These are phyloP conservation scores for Nosema muscidifuracis DNA, from an alignment of 371 early-diverging fungal species.

Conservation along the genomic window DNA sequence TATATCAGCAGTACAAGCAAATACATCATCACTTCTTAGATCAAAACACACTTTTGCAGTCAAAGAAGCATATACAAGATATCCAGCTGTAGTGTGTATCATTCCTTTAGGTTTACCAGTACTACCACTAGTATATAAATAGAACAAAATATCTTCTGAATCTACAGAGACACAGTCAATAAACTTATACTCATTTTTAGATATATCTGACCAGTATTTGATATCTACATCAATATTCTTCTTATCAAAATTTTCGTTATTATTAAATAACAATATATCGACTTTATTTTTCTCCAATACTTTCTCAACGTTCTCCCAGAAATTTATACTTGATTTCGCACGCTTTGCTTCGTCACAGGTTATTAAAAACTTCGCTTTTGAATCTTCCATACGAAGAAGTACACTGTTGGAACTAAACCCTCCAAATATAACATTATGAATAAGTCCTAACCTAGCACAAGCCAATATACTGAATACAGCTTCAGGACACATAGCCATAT, in stretches of 20 bases:
- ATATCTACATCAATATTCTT: slow-evolving; percentile 5
- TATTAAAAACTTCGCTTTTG: slow-evolving; percentile 79
- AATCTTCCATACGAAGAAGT: slow-evolving; percentile 82
- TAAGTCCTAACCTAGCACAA: slow-evolving; percentile 78
- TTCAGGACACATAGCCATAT: slow-evolving; percentile 91
- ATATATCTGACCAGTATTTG: slow-evolving; percentile 18
- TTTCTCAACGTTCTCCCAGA: slow-evolving; percentile 73
- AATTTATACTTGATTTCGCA: slow-evolving; percentile 76
- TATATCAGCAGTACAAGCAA: slow-evolving; percentile 62
- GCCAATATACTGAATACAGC: slow-evolving; percentile 80
- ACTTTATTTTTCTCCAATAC: slow-evolving; percentile 64
- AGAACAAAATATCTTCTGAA: slow-evolving; percentile 78
- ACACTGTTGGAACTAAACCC: slow-evolving; percentile 81
- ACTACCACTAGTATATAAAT: slow-evolving; percentile 82
- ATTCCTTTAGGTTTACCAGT: slow-evolving; percentile 94
- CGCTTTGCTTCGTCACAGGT: slow-evolving; percentile 78
- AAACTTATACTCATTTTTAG: slow-evolving; percentile 66
- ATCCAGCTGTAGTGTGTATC: slow-evolving; percentile 87
- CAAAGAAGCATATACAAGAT: slow-evolving; percentile 74
- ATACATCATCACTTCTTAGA: slow-evolving; percentile 71
- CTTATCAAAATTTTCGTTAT: neutral
- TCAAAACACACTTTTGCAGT: slow-evolving; percentile 72
- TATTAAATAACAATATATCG: neutral
- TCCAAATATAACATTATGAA: slow-evolving; percentile 85
- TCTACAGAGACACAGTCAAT: slow-evolving; percentile 69